Evolutionary conservation across 805 yeast genomes (phyloP), one percentile per base, ranked within the genome.

Genomic region (Barnettozyma sucrosica): DNA sequence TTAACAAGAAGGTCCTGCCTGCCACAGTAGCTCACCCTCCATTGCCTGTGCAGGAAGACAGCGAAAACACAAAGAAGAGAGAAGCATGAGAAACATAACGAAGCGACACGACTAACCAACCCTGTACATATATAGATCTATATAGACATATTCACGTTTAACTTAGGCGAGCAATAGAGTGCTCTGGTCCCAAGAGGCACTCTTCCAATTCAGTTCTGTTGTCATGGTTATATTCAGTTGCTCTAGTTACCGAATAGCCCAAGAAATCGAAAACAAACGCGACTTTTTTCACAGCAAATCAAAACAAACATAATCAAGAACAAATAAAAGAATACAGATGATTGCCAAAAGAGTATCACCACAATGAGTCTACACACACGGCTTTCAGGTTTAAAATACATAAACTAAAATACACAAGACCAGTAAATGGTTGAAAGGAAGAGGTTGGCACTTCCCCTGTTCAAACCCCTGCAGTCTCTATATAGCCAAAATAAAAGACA

Each of bases 351-450:
- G 25, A 23, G 5, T 23, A 23, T 23, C 25, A 16, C 36, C 25
- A 16, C 36, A 13, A 21, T n/a, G 14, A 4, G 11, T 14, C 25
- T 45, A 39, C 47, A 33, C 16, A 24, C 11, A n/a, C n/a, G n/a
- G 3, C n/a, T 13, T 8, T 32, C 45, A 24, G 42, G 43, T 30
- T 23, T 46, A 46, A 42, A 42, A 36, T 42, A 42, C 49, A 42
- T 46, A 42, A 46, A 41, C 45, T 42, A 42, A 46, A 46, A 46
- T 46, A 46, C 49, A 46, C 49, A 42, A 41, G 34, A 36, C 36
- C 11, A 16, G 21, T 18, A 16, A 5, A 23, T 7, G 21, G 19
- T 34, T 16, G 7, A 13, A 28, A 28, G 16, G 5, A 9, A 11
- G 14, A 28, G 32, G 7, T 28, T 5, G 14, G 11, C 14, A 14